These are phyloP conservation scores for Pouteria campechiana DNA, from an alignment of 179 eudicot species.

Conservation along the genomic window DNA sequence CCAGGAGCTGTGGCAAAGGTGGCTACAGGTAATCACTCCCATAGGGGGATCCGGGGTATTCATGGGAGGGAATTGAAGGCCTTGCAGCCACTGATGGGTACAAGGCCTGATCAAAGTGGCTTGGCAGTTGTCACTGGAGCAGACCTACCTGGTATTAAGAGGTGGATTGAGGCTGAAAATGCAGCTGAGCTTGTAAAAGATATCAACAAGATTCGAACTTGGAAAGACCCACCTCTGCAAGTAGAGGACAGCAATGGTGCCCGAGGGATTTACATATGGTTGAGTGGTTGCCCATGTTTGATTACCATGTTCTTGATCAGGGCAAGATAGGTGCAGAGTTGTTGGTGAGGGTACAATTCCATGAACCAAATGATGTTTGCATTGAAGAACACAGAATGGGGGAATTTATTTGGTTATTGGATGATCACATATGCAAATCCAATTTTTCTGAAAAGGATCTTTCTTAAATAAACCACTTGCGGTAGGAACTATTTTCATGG, in stretches of 20 bases:
- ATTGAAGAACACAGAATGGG: too few species aligned
- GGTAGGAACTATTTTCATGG: neutral
- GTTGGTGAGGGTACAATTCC: constrained; percentile 71
- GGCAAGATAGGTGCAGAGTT: constrained; percentile 63
- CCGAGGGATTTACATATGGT: constrained; percentile 58
- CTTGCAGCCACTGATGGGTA: constrained; percentile 13
- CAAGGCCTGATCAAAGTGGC: constrained; percentile 1
- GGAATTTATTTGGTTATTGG: too few species aligned
- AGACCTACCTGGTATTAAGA: constrained; percentile 44
- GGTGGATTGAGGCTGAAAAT: constrained; percentile 65
- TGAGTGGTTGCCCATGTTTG: constrained; percentile 69
- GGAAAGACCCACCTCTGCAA: constrained; percentile 73
- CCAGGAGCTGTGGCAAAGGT: constrained; percentile 4
- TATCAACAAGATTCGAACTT: constrained; percentile 61
- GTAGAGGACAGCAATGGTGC: constrained; percentile 56
- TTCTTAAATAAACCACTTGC: too few species aligned
- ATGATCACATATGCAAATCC: too few species aligned
- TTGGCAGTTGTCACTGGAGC: constrained; percentile 4
- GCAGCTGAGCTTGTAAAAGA: constrained; percentile 36
- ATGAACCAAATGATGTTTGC: constrained; percentile 68
- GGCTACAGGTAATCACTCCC: constrained; percentile 21
- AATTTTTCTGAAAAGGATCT: too few species aligned
- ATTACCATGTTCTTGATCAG: constrained; percentile 89
- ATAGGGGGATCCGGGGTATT: constrained; percentile 43
- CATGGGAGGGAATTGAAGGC: constrained; percentile 30